Evolutionary conservation across 2,329 filamentous ascomycete genomes (phyloP).

Genomic region (Tolypocladium album): DNA sequence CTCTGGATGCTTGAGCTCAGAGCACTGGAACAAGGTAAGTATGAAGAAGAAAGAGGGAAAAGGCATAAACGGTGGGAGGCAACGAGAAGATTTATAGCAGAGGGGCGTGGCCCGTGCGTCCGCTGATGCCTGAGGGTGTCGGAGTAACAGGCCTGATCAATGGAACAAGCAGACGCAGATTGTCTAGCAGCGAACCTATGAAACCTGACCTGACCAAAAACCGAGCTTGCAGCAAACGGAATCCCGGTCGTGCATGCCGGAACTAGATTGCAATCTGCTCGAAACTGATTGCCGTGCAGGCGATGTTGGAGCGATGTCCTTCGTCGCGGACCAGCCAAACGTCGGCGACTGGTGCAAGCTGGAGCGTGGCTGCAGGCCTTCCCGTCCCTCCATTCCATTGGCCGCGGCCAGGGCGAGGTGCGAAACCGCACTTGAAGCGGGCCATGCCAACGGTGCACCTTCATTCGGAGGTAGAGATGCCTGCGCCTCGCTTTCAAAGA

Average conservation of each 20-base stretch:
- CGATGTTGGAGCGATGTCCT: background rate
- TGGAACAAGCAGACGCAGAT: background rate
- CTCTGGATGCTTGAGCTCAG: constrained; percentile 32
- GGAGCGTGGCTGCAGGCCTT: background rate
- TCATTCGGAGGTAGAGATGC: background rate
- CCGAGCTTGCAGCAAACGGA: background rate
- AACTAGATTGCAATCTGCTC: background rate
- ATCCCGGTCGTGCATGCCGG: background rate
- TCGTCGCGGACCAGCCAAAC: background rate
- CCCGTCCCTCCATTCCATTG: background rate
- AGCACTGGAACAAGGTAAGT: constrained; percentile 37
- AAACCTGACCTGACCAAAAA: background rate
- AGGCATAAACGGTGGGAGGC: constrained; percentile 5
- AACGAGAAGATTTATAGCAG: constrained; percentile 10
- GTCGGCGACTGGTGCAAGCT: background rate
- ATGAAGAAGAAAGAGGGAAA: constrained; percentile 29
- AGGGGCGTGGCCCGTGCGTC: constrained; percentile 11
- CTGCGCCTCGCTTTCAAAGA: background rate
- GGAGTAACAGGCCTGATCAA: background rate
- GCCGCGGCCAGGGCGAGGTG: background rate
- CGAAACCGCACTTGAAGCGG: background rate
- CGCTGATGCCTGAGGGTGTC: constrained; percentile 5
- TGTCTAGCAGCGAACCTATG: background rate
- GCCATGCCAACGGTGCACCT: background rate
- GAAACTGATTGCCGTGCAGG: background rate